These are phyloP conservation scores for Microstegium vimineum DNA, from an alignment of 176 grass and related monocot genomes.

Conservation along the genomic window DNA sequence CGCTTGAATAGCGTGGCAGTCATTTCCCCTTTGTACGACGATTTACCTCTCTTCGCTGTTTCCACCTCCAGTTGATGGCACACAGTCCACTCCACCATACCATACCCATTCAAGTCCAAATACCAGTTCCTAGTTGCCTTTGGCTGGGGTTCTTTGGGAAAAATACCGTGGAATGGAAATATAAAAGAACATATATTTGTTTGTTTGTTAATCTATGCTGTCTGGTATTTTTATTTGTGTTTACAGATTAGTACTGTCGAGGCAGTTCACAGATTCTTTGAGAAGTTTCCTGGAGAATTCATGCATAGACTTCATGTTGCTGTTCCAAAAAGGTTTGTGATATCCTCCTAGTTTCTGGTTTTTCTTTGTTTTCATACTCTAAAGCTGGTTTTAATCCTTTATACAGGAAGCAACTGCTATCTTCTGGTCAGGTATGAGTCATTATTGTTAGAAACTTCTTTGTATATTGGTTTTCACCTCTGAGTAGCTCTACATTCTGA, in stretches of 20 bases:
- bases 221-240: slow-evolving; percentile 7
- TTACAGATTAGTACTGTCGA: slow-evolving; percentile 83
- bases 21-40: background rate
- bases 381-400: slow-evolving; percentile 33
- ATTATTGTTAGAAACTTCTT: background rate
- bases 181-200: background rate
- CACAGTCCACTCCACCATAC: background rate
- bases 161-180: background rate
- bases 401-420: slow-evolving; percentile 66
- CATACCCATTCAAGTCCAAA: background rate
- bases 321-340: slow-evolving; percentile 63
- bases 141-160: background rate
- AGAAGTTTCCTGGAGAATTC: slow-evolving; percentile 91
- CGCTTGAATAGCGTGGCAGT: background rate
- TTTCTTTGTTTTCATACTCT: slow-evolving; percentile 17
- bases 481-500: background rate
- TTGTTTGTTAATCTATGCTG: slow-evolving; percentile 18
- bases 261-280: slow-evolving; percentile 78
- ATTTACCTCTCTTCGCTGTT: background rate
- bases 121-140: background rate
- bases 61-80: background rate
- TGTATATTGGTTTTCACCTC: background rate
- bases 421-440: slow-evolving; percentile 57
- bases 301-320: slow-evolving; percentile 72
- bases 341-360: slow-evolving; percentile 25